Base-by-base conservation (phyloP, 2,329 filamentous ascomycete genomes). In the Davidsoniella neocaledoniae region DNA sequence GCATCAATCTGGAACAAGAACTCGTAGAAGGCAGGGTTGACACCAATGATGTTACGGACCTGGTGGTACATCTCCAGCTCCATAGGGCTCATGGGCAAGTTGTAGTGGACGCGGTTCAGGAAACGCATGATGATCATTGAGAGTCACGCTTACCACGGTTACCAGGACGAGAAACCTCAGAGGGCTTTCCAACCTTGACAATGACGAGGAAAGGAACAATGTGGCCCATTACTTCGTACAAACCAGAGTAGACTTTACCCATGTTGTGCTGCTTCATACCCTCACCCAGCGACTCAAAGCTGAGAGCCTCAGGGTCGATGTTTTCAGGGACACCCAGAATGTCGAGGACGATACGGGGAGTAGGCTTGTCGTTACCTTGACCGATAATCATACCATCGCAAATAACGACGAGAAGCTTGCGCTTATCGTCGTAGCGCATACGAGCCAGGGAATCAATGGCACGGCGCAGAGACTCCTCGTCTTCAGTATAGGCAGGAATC, bases 351-450 rank as follows among this genome's bases (percentile, higher is more conserved):
- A 98, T 98, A 54, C 88, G 80, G 41, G 91, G 91, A 0, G 91
- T 98, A 5, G 91, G 86, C 54, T 87, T 78, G 63, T 98, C 91
- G 66, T 98, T 98, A 60, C 91, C 91, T 68, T 95, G 88, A 59
- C 91, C 91, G 56, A 98, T 93, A 70, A 98, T 98, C 90, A 98
- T 96, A 66, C 91, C 91, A 61, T 98, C 91, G 60, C 91, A 98
- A 55, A 98, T 73, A 54, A 98, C 74, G 56, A 94, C 79, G 23
- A 98, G 71, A 10, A 98, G 74, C 70, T 98, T 98, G 60, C 91
- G 86, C 70, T 98, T 98, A 63, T 98, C 90, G 60, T 98, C 91
- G 61, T 98, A 98, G 57, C 80, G 81, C 87, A 95, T 95, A 54
- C 87, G 77, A 25, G 91, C 88, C 53, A 86, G 84, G 0, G 91